Base-by-base conservation (phyloP, 768 basidiomycete genomes). In the Russula brevipes region DNA sequence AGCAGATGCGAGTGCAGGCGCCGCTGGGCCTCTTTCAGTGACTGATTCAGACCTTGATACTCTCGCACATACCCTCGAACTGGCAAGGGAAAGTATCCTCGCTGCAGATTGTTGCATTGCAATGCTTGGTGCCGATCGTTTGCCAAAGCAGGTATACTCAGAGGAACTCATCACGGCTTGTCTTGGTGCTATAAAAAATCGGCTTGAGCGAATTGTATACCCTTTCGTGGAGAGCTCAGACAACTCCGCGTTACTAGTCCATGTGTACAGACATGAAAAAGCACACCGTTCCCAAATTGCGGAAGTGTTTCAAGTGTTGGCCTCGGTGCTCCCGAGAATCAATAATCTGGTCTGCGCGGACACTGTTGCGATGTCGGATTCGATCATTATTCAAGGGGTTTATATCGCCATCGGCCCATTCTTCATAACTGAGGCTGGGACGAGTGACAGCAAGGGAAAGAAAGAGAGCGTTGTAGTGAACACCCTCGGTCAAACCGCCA, bases 321-420 rank as follows among this genome's bases (percentile, higher is more conserved):
- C 86, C 1, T 81, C 86, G 1, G 81, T 87, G 4, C 75, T 97
- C 12, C 89, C 91, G 2, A 81, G 85, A 38, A 81, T 98, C 54
- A 87, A 87, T 64, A 78, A 80, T 11, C 80, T 98, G 38, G 80
- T 98, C 58, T 83, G 82, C 53, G 82, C 86, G 1, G 87, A 89
- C 70, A 78, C 81, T 63, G 81, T 87, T 66, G 77, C 88, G 1
- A 89, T 98, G 87, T 90, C 91, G 2, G 97, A 98, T 65, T 75
- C 85, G 0, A 90, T 98, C 68, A 89, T 98, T 70, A 97, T 98
- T 55, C 87, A 91, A 68, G 86, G 88, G 0, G 90, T 97, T 4
- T 98, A 96, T 73, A 88, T 98, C 56, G 85, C 94, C 4, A 93
- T 98, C 67, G 91, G 91, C 7, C 95, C 96, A 0, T 94, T 98